A percentile compares a stretch with the other conserved stretches of the same genome.
Conservation (phyloP, 495 filamentous ascomycete genomes). For the Penicillium tannophilum region DNA sequence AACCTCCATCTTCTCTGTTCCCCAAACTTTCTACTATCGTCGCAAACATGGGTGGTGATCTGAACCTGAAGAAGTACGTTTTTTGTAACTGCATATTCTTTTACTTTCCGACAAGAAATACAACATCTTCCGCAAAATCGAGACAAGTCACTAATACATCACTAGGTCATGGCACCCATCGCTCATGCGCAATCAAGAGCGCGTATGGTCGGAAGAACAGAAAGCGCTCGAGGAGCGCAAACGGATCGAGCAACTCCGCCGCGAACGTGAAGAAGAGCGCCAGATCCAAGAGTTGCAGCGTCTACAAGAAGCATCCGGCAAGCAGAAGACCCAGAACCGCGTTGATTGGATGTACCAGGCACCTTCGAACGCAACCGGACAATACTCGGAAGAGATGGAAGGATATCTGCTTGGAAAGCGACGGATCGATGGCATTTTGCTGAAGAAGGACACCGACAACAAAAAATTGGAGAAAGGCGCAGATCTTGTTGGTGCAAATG, state of each 20-base stretch:
- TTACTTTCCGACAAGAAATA: neutral
- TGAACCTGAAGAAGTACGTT: slow-evolving; percentile 86
- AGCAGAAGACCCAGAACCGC: slow-evolving; percentile 68
- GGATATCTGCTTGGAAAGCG: slow-evolving; percentile 91
- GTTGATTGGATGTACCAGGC: slow-evolving; percentile 99
- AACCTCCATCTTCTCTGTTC: slow-evolving; percentile 6
- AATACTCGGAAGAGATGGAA: slow-evolving; percentile 90
- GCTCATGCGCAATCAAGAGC: slow-evolving; percentile 78
- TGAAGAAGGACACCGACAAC: slow-evolving; percentile 73
- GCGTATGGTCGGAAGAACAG: slow-evolving; percentile 85
- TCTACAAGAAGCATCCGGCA: slow-evolving; percentile 87
- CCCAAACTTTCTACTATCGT: slow-evolving; percentile 11
- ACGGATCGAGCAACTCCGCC: slow-evolving; percentile 78
- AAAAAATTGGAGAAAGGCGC: slow-evolving; percentile 82
- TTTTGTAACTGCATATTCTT: neutral
- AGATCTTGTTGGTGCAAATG: slow-evolving; percentile 64
- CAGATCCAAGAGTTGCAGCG: slow-evolving; percentile 88
- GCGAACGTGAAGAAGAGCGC: slow-evolving; percentile 93
- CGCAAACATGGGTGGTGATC: slow-evolving; percentile 77
- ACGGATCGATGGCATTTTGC: slow-evolving; percentile 78
- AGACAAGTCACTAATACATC: slow-evolving; percentile 17
- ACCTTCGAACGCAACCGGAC: slow-evolving; percentile 74
- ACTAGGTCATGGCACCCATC: slow-evolving; percentile 81
- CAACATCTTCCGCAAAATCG: neutral
- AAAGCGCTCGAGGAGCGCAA: slow-evolving; percentile 96